Evolutionary conservation across 352 stramenopile genomes (phyloP), one percentile per base, ranked within the genome.

Genomic region (Stramenopiles sp.): DNA sequence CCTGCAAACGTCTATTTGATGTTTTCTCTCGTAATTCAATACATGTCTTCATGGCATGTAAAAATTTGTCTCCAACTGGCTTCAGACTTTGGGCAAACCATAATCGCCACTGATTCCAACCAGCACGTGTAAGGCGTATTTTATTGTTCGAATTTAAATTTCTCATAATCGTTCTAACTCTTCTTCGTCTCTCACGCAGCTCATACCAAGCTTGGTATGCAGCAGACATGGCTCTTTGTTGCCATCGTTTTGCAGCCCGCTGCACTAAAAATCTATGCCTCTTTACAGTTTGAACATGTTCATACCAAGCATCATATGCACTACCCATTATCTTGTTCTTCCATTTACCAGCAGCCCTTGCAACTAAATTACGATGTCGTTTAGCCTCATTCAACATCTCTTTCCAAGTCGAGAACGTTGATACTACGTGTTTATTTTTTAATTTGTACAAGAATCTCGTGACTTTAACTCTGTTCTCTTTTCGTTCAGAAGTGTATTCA

Each of bases 11-110:
- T 76, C 13, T 31, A 76, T 33, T 76, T 33, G 4, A 4, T 20
- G 65, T 33, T 33, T 76, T 76, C 4, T 76, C 65, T 13, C 65
- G 65, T 20, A 76, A 13, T 20, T 76, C 65, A 4, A 76, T 7
- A 33, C 65, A 76, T 76, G 65, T 76, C 13, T 76, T 76, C 65
- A 76, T 76, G 4, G 65, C 65, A 13, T 76, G 65, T 7, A 76
- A 33, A 76, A 76, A 76, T 76, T 76, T 76, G 13, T 76, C 65
- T 76, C 65, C 65, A 31, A 76, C 65, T 20, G 65, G 65, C 65
- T 76, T 76, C 65, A 76, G 13, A 7, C 30, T 76, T 13, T 1
- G 7, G 4, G 65, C 65, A 76, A 76, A 76, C 65, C 65, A 76
- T 76, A 76, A 13, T 20, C 31, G 30, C 65, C 65, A 76, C 13